A percentile compares a stretch with the other conserved stretches of the same genome.
Evolutionary conservation across 768 basidiomycete species (phyloP).

Genomic region (Tephrocybe rancida): DNA sequence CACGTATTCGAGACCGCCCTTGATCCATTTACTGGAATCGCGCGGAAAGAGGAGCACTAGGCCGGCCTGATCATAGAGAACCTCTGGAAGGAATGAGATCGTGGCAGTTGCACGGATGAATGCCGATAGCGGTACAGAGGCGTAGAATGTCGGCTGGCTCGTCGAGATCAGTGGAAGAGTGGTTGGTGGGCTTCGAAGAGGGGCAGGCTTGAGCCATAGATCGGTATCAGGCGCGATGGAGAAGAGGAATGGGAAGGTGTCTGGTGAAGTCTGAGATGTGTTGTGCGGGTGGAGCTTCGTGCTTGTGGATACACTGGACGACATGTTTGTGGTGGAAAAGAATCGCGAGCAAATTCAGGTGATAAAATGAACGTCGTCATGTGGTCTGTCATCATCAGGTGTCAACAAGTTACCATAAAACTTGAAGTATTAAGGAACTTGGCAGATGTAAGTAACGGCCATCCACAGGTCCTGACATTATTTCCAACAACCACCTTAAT

Average conservation of each 20-base stretch:
- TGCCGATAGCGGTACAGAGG: constrained; percentile 1
- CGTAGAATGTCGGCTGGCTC: constrained; percentile 20
- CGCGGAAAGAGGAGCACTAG: constrained; percentile 14
- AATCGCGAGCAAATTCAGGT: too few relatives aligned
- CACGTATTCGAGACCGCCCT: constrained; percentile 19
- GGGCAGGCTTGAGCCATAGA: constrained; percentile 21
- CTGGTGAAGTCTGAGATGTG: constrained; percentile 17
- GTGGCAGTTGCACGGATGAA: constrained; percentile 17
- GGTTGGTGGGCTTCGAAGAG: constrained; percentile 13
- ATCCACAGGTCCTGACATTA: too few relatives aligned
- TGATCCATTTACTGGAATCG: constrained; percentile 19
- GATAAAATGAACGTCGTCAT: too few relatives aligned
- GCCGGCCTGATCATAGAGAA: constrained; percentile 20
- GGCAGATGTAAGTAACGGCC: too few relatives aligned
- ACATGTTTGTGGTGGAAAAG: too few relatives aligned
- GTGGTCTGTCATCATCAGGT: too few relatives aligned
- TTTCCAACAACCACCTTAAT: too few relatives aligned
- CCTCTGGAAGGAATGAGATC: constrained; percentile 14
- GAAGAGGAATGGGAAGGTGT: constrained; percentile 18
- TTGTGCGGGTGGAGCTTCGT: constrained; percentile 11
- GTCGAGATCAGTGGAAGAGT: constrained; percentile 10
- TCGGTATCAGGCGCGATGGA: constrained; percentile 16
- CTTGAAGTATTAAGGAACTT: too few relatives aligned
- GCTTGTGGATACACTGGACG: too few relatives aligned
- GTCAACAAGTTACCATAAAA: too few relatives aligned